Conservation (phyloP, 345 rosid species). For the Brassica nigra region DNA sequence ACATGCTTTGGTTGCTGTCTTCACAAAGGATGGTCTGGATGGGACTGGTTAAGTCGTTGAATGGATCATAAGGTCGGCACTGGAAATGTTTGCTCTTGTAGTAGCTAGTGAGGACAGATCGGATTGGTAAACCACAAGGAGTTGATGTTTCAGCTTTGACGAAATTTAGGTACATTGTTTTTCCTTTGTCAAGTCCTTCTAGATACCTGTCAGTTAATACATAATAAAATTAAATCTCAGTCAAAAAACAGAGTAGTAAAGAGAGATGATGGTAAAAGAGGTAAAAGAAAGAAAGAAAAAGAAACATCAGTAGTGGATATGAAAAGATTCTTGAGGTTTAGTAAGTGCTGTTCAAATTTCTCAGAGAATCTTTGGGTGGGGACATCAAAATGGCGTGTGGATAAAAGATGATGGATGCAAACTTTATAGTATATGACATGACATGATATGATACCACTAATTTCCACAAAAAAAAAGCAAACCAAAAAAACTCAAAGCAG, state of each 20-base stretch:
- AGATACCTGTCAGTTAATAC: conserved; percentile 59
- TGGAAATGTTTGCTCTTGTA: conserved; percentile 84
- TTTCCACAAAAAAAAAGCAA: background rate
- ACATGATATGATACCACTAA: conserved; percentile 37
- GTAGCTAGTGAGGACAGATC: conserved; percentile 89
- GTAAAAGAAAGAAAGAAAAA: background rate
- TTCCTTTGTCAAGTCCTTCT: conserved; percentile 83
- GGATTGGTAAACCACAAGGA: conserved; percentile 75
- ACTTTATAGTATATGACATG: conserved; percentile 13
- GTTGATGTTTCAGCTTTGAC: conserved; percentile 78
- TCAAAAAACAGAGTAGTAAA: conserved; percentile 17
- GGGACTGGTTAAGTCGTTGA: conserved; percentile 80
- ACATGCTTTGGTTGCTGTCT: conserved; percentile 95
- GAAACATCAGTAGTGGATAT: background rate
- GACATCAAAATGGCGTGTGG: conserved; percentile 36
- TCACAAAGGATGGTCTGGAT: conserved; percentile 78
- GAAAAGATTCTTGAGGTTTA: conserved; percentile 36
- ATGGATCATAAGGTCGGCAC: conserved; percentile 70
- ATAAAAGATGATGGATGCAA: conserved; percentile 38
- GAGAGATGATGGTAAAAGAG: conserved; percentile 18
- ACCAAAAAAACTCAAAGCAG: conserved; percentile 2
- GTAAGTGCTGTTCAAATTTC: conserved; percentile 32
- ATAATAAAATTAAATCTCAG: conserved; percentile 10
- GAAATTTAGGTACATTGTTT: conserved; percentile 82
- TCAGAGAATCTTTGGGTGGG: conserved; percentile 37